A percentile compares a stretch with the other conserved stretches of the same genome.
These are phyloP conservation scores for Otatea glauca DNA, from an alignment of 176 grass and related monocot genomes.

Conservation along the genomic window DNA sequence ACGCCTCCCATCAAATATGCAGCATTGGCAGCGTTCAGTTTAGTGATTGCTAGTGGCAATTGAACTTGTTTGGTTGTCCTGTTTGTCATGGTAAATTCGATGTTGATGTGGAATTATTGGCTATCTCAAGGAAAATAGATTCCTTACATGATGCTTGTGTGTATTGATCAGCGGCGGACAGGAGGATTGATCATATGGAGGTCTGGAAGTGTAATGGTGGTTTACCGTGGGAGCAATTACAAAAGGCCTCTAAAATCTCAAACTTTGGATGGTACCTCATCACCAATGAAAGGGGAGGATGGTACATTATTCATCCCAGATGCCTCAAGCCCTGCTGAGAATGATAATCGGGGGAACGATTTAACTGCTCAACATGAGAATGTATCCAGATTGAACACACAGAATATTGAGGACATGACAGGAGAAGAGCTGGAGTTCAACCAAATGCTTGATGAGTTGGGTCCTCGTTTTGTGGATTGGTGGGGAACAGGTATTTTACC, in stretches of 20 bases:
- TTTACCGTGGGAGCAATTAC: constrained; percentile 79
- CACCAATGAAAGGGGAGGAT: constrained; percentile 40
- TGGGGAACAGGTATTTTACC: constrained; percentile 80
- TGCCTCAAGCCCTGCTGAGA: constrained; percentile 45
- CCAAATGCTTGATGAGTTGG: constrained; percentile 80
- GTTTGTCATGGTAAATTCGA: not conserved
- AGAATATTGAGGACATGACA: constrained; percentile 61
- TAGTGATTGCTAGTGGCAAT: not conserved
- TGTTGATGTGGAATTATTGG: not conserved
- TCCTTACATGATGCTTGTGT: not conserved
- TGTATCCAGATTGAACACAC: constrained; percentile 37
- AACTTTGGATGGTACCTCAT: constrained; percentile 36
- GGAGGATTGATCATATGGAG: constrained; percentile 94
- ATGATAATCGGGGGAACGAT: constrained; percentile 27
- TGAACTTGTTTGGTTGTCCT: constrained; percentile 4
- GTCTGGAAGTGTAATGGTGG: constrained; percentile 95
- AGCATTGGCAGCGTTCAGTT: not conserved
- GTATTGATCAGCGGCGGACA: constrained; percentile 70
- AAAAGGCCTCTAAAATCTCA: constrained; percentile 65
- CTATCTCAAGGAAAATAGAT: constrained; percentile 18
- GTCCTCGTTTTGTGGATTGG: constrained; percentile 88
- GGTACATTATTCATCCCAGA: constrained; percentile 69
- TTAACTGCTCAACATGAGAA: constrained; percentile 30
- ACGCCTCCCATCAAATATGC: constrained; percentile 2
- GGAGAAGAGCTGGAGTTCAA: constrained; percentile 87